Evolutionary conservation across 306 rosid genomes (phyloP), one percentile per base, ranked within the genome.

Genomic region (Abrus precatorius): DNA sequence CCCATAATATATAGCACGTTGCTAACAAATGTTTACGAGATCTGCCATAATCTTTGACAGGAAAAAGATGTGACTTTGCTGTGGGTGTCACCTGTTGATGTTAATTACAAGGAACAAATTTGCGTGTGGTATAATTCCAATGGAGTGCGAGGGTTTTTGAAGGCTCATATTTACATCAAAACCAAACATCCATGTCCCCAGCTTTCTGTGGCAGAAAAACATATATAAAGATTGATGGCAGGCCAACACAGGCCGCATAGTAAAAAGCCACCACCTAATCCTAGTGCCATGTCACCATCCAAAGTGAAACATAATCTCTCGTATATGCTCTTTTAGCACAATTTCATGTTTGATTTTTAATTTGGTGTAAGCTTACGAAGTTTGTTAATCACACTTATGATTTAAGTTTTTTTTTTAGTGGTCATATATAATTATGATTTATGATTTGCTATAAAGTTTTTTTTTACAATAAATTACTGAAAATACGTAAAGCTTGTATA

Each of bases 191-290:
- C 43, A 0, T 61, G 29, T 60, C 78, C 69, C 49, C 9, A 27
- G 68, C 82, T 82, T 60, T 82, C 28, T 49, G 67, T 13, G 32
- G 47, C 77, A 75, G 50, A 52, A 60, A 59, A 54, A 27, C 52
- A 48, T 49, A 32, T 5, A 28, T 45, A 64, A 20, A 50, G 54
- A 34, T 45, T 56, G 30, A 69, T 69, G 81, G 67, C 41, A 49
- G 73, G 49, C 57, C 80, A 74, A 29, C 33, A 32, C 27, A 11
- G 4, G 41, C 75, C 84, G 45, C 64, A 81, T n/a, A 41, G 66
- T 12, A 57, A 74, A 75, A 69, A 5, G 49, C 5, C 41, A 75
- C 60, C 67, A 50, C 67, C 57, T 68, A 9, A 65, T 45, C 10
- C 14, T 14, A 20, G 28, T 66, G 27, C 38, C 44, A 38, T 74